A percentile compares a stretch with the other conserved stretches of the same genome.
Evolutionary conservation across 169 alveolate species (phyloP).

Genomic region (Eimeria praecox): DNA sequence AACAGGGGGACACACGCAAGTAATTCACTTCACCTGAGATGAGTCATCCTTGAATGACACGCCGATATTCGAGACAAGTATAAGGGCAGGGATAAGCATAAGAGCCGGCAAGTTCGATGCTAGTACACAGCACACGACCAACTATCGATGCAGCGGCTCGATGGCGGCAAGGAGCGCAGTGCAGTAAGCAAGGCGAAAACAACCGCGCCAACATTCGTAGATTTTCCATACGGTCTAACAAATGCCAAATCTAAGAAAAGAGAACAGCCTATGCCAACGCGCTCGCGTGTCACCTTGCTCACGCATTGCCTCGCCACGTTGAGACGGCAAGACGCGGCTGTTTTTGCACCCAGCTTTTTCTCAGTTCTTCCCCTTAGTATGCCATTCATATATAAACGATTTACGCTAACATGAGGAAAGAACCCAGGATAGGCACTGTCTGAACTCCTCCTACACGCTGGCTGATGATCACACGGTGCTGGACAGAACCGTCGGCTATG

Average conservation of each 20-base stretch:
- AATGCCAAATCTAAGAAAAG: not conserved
- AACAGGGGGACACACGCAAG: constrained; percentile 12
- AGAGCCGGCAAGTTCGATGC: too few relatives aligned
- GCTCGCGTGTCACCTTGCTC: constrained; percentile 33
- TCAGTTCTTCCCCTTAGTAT: not conserved
- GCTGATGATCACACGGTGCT: not conserved
- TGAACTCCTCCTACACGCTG: constrained; percentile 40
- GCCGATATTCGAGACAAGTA: not conserved
- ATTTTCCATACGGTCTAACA: not conserved
- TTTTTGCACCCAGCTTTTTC: not conserved
- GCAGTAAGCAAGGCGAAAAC: not conserved
- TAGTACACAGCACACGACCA: not conserved
- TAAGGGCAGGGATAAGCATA: not conserved
- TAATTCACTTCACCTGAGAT: not conserved
- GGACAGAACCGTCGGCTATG: constrained; percentile 12
- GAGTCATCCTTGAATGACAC: not conserved
- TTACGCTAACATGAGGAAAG: not conserved
- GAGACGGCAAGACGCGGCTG: constrained; percentile 34
- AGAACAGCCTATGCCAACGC: not conserved
- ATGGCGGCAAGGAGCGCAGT: not conserved
- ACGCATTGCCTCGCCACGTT: constrained; percentile 45
- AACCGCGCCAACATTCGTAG: not conserved
- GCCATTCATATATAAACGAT: not conserved
- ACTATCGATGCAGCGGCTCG: constrained; percentile 34
- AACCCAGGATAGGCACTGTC: not conserved